Conservation (phyloP, 2,329 filamentous ascomycete species). For the Sclerotinia borealis region DNA sequence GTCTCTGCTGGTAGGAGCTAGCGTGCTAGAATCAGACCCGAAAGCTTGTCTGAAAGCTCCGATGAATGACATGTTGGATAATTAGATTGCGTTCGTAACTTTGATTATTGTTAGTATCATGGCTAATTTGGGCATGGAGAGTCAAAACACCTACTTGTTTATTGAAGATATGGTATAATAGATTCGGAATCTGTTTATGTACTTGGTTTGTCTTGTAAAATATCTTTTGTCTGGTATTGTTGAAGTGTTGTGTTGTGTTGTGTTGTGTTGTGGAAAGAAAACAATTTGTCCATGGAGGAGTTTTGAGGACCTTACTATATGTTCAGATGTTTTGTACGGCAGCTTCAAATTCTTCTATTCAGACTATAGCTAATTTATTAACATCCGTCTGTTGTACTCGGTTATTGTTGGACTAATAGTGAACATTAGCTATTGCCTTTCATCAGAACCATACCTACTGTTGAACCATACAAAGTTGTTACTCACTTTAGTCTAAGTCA, state of each 20-base stretch:
- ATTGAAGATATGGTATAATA: neutral
- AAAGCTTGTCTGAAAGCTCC: neutral
- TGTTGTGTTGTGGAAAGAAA: neutral
- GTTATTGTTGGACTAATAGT: neutral
- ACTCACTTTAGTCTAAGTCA: accelerated
- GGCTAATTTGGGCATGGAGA: accelerated
- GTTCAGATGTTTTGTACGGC: neutral
- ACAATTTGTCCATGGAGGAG: neutral
- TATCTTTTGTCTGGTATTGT: neutral
- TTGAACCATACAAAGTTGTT: neutral
- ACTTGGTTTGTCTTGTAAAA: neutral
- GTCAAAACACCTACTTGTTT: neutral
- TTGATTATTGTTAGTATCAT: neutral
- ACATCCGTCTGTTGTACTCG: neutral
- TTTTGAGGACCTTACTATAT: neutral
- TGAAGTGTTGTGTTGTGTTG: neutral
- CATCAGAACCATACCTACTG: neutral
- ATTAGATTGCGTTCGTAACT: neutral
- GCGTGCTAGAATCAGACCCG: neutral
- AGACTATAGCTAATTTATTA: neutral
- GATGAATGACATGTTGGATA: neutral
- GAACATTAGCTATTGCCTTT: neutral
- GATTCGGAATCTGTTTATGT: neutral
- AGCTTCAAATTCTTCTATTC: neutral
- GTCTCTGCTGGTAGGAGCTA: neutral